These are phyloP conservation scores for Pholiota adiposa DNA, from an alignment of 1,284 basidiomycete species.

Conservation along the genomic window DNA sequence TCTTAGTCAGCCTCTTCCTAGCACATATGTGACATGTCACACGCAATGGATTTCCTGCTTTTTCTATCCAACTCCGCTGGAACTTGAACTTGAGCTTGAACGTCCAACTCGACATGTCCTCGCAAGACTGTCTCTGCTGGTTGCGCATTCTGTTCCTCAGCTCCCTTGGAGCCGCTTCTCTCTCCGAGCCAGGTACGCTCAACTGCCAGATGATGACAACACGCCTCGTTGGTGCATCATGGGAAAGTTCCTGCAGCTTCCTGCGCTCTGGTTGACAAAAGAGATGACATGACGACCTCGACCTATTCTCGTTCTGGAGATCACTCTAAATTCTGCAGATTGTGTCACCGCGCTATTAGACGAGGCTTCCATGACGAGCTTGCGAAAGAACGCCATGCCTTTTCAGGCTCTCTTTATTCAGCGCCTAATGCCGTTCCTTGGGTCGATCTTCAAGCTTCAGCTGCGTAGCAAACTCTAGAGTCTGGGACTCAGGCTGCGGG, in stretches of 20 bases:
- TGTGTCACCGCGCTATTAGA: neutral
- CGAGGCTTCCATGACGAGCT: neutral
- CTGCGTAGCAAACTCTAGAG: no score
- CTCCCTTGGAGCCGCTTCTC: neutral
- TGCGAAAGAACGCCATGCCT: no score
- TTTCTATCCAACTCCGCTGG: neutral
- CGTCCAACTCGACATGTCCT: neutral
- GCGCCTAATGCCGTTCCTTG: no score
- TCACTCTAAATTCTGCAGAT: neutral
- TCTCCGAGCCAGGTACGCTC: neutral
- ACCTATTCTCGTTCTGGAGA: neutral
- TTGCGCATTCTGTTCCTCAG: neutral
- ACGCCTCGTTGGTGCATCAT: neutral
- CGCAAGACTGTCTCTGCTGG: neutral
- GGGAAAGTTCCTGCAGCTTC: neutral
- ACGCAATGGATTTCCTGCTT: neutral
- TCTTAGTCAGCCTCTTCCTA: conserved; percentile 20
- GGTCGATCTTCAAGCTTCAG: no score
- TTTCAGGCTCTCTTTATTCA: no score
- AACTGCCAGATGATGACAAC: neutral
- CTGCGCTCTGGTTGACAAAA: neutral
- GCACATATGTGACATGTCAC: neutral
- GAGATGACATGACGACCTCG: neutral
- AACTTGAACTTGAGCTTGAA: no score
- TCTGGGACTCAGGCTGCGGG: no score